Conservation (phyloP, 371 early-diverging fungal genomes). For the Choanephora cucurbitarum region DNA sequence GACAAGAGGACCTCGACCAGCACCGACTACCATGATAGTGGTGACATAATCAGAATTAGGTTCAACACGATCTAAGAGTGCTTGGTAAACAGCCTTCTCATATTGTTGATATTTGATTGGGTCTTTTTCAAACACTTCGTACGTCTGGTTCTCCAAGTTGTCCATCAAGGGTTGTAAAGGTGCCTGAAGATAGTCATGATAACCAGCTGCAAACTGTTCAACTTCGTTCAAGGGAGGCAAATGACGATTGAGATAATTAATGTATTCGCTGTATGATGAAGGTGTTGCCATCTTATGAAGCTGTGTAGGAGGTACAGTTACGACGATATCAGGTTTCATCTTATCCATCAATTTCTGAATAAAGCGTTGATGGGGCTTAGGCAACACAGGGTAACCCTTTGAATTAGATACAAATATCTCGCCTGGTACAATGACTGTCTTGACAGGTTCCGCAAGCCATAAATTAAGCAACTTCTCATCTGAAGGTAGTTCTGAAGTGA, state of each 20-base stretch:
- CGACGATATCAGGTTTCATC: conserved; percentile 57
- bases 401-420: conserved; percentile 73
- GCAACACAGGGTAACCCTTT: conserved; percentile 87
- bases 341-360: conserved; percentile 63
- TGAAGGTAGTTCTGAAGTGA: conserved; percentile 59
- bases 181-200: conserved; percentile 86
- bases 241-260: conserved; percentile 66
- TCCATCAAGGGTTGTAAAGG: conserved; percentile 94
- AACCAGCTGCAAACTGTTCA: conserved; percentile 77
- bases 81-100: conserved; percentile 66
- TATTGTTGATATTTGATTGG: conserved; percentile 91
- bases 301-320: conserved; percentile 37
- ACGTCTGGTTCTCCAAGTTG: conserved; percentile 88
- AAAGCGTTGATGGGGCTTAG: conserved; percentile 74
- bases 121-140: conserved; percentile 93
- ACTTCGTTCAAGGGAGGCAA: conserved; percentile 62
- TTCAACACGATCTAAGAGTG: conserved; percentile 60
- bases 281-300: conserved; percentile 40
- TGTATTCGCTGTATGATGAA: conserved; percentile 66
- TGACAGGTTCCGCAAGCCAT: conserved; percentile 91
- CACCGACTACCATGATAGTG: conserved; percentile 88
- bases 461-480: conserved; percentile 54
- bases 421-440: conserved; percentile 71
- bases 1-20: conserved; percentile 82
- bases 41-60: conserved; percentile 40